phyloP scores from a whole-genome alignment of 257 asterid genomes.

The Nicotiana paniculata region DNA sequence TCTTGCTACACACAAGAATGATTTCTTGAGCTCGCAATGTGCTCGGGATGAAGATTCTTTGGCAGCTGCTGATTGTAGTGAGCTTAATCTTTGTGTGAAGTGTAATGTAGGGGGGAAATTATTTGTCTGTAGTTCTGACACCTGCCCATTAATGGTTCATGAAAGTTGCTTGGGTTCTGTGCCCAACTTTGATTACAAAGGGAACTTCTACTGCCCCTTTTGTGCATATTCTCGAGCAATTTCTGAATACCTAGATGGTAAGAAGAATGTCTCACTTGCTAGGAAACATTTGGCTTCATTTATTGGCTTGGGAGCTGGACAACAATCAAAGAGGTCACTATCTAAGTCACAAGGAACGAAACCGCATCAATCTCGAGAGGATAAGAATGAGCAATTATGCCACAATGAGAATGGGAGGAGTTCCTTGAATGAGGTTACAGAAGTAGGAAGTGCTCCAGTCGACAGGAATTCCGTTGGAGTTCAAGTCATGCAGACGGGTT shows the following conservation, averaged over 20 bases:
- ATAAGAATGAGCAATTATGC: background rate
- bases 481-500: background rate
- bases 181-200: conserved; percentile 32
- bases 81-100: conserved; percentile 41
- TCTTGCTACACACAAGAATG: conserved; percentile 35
- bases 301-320: conserved; percentile 21
- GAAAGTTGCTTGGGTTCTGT: conserved; percentile 54
- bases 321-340: conserved; percentile 16
- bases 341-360: conserved; percentile 1
- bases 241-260: conserved; percentile 35
- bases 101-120: conserved; percentile 44
- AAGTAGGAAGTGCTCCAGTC: background rate
- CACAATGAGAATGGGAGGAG: background rate
- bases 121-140: conserved; percentile 37
- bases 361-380: background rate
- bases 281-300: conserved; percentile 49
- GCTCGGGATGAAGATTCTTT: conserved; percentile 41
- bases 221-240: conserved; percentile 70
- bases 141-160: conserved; percentile 51
- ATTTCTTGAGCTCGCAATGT: conserved; percentile 45
- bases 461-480: background rate
- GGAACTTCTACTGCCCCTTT: conserved; percentile 59
- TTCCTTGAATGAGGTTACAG: conserved; percentile 1
- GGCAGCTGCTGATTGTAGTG: conserved; percentile 30
- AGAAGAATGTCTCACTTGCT: conserved; percentile 38